These are phyloP conservation scores for Chaetomiaceae sp. DNA, from an alignment of 2,329 filamentous ascomycete species.

Conservation along the genomic window DNA sequence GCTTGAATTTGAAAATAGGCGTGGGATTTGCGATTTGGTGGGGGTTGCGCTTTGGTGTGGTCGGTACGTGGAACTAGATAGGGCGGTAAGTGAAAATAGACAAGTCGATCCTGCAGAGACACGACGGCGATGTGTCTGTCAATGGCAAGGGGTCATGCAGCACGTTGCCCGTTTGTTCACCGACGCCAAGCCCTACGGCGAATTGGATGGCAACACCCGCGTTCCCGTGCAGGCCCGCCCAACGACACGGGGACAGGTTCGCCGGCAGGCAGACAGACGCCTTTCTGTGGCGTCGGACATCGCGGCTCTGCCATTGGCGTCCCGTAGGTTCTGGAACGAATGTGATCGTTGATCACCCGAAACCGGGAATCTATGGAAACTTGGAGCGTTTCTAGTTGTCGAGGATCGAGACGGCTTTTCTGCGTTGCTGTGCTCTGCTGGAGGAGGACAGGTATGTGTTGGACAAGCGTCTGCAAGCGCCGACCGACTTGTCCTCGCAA, in stretches of 20 bases:
- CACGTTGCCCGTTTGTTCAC: slow-evolving; percentile 9
- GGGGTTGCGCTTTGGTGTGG: too few relatives aligned
- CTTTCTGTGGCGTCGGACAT: slow-evolving; percentile 1
- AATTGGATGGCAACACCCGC: slow-evolving; percentile 18
- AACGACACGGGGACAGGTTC: slow-evolving; percentile 2
- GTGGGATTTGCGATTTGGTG: too few relatives aligned
- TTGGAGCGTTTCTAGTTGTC: slow-evolving; percentile 1
- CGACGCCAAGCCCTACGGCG: slow-evolving; percentile 18
- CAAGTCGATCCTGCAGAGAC: slow-evolving; percentile 11
- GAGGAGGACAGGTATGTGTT: neutral
- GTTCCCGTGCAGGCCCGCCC: slow-evolving; percentile 16
- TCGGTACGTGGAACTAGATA: too few relatives aligned
- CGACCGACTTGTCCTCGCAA: neutral
- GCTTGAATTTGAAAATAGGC: too few relatives aligned
- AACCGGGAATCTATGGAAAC: neutral
- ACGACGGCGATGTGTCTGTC: neutral
- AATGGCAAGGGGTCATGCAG: neutral
- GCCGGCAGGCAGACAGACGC: neutral
- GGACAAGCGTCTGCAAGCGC: neutral
- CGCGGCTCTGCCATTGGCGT: neutral
- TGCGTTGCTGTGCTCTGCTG: neutral
- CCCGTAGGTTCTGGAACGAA: slow-evolving; percentile 5
- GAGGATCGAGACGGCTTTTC: neutral
- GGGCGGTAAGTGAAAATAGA: too few relatives aligned
- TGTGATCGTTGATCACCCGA: neutral